Evolutionary conservation across 495 filamentous ascomycete genomes (phyloP).

Genomic region (Lophium mytilinum): DNA sequence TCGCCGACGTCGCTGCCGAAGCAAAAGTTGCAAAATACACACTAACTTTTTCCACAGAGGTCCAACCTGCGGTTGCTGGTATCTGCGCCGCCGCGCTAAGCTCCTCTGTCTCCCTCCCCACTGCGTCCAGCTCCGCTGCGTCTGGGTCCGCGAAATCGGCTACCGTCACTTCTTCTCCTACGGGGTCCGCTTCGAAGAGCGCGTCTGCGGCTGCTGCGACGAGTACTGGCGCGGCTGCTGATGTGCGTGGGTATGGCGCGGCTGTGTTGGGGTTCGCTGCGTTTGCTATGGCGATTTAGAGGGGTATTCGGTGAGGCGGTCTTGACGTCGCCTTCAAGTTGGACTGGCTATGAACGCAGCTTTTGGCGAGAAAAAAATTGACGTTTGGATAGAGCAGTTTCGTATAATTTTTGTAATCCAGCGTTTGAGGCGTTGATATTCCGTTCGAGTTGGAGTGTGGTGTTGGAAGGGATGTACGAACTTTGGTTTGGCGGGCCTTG

Average conservation of each 20-base stretch:
- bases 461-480: too few species aligned
- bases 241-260: constrained; percentile 13
- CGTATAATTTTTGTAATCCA: too few species aligned
- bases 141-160: neutral
- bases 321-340: too few species aligned
- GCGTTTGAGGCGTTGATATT: too few species aligned
- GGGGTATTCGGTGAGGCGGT: neutral
- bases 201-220: neutral
- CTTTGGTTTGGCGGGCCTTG: too few species aligned
- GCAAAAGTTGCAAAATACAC: neutral
- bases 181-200: constrained; percentile 4
- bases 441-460: too few species aligned
- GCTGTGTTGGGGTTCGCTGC: constrained; percentile 18
- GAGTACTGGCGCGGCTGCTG: constrained; percentile 14
- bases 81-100: constrained; percentile 9
- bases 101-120: constrained; percentile 12
- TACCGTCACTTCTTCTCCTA: constrained; percentile 8
- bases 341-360: too few species aligned
- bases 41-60: neutral
- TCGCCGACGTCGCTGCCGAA: too few species aligned
- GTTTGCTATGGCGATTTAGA: neutral
- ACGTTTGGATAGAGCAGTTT: too few species aligned
- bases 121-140: neutral
- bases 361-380: too few species aligned
- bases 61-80: constrained; percentile 2